Conservation (phyloP, 331 rosid genomes). For the Acacia pycnantha region DNA sequence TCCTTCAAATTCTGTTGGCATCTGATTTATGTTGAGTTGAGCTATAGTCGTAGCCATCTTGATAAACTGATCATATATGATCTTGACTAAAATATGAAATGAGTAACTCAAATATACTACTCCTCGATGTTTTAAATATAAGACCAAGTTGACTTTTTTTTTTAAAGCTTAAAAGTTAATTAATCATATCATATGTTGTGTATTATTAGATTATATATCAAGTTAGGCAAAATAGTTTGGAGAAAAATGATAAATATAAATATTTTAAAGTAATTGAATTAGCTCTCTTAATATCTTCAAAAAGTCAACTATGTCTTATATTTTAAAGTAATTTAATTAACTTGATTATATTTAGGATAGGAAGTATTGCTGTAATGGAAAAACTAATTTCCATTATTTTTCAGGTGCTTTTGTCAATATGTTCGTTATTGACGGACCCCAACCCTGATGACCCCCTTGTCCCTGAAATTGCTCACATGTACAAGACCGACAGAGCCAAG, state of each 20-base stretch:
- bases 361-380: background rate
- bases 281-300: too few species aligned
- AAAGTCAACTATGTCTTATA: too few species aligned
- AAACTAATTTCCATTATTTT: slow-evolving; percentile 22
- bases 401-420: slow-evolving; percentile 82
- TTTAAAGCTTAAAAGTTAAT: too few species aligned
- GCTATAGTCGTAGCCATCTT: background rate
- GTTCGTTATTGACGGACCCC: slow-evolving; percentile 86
- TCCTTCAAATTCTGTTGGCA: background rate
- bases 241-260: too few species aligned
- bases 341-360: too few species aligned
- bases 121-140: too few species aligned
- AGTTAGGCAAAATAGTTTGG: too few species aligned
- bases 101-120: background rate
- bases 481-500: slow-evolving; percentile 76
- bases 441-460: slow-evolving; percentile 91
- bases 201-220: too few species aligned
- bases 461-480: slow-evolving; percentile 94
- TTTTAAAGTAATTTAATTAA: too few species aligned
- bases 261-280: too few species aligned
- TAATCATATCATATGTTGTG: too few species aligned
- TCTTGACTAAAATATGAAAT: background rate
- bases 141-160: too few species aligned
- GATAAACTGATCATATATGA: background rate
- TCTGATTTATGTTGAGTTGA: background rate